Evolutionary conservation across 2,329 filamentous ascomycete species (phyloP).

Genomic region (Aspergillus sp.): DNA sequence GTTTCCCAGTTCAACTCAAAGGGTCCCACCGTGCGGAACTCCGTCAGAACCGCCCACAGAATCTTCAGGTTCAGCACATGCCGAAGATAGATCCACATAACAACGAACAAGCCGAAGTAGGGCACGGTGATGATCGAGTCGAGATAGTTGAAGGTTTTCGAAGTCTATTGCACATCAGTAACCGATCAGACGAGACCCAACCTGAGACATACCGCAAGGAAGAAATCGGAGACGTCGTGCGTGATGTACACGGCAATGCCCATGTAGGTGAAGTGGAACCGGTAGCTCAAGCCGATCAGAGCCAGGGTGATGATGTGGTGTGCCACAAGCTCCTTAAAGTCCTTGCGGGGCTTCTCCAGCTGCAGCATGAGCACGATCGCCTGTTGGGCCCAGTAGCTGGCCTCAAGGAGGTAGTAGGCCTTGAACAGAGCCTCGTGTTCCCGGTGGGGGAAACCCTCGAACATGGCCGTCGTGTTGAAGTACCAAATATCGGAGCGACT

Average conservation of each 20-base stretch:
- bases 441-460: constrained; percentile 80
- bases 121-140: constrained; percentile 75
- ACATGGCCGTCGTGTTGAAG: constrained; percentile 89
- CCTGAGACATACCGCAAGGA: constrained; percentile 69
- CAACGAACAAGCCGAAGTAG: constrained; percentile 81
- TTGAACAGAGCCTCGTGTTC: constrained; percentile 81
- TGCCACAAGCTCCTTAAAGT: constrained; percentile 88
- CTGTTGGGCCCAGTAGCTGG: constrained; percentile 94
- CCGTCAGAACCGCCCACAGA: constrained; percentile 46
- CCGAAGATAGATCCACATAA: constrained; percentile 83
- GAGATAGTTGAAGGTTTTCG: constrained; percentile 88
- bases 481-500: constrained; percentile 89
- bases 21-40: constrained; percentile 48
- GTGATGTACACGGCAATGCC: constrained; percentile 91
- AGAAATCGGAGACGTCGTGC: constrained; percentile 93
- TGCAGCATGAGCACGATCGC: constrained; percentile 81
- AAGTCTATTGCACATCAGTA: constrained; percentile 58
- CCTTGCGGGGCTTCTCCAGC: constrained; percentile 90
- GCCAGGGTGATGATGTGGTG: constrained; percentile 88
- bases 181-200: neutral
- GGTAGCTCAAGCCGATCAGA: constrained; percentile 82
- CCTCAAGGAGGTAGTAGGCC: constrained; percentile 93
- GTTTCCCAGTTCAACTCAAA: constrained; percentile 50
- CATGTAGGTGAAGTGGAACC: constrained; percentile 96
- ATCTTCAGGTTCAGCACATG: constrained; percentile 62